Evolutionary conservation across 441 rosid genomes (phyloP).

Genomic region (Pelargonium cotyledonis): DNA sequence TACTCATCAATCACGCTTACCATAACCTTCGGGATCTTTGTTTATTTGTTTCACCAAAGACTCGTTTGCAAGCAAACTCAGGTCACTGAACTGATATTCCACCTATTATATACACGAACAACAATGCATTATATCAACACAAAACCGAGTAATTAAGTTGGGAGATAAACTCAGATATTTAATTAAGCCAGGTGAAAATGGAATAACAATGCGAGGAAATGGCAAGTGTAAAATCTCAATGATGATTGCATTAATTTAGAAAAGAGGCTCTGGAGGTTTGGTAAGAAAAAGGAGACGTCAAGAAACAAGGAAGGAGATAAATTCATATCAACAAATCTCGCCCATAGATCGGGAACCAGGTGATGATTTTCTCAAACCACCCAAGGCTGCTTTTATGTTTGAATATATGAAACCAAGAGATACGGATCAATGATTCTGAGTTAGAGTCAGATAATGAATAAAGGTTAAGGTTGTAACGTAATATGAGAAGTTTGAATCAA

Average conservation of each 20-base stretch:
- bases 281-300: no score
- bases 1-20: conserved; percentile 34
- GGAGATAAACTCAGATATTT: no score
- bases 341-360: neutral
- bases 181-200: no score
- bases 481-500: no score
- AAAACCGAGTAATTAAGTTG: neutral
- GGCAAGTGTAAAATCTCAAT: no score
- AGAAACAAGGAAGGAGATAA: no score
- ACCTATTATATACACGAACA: conserved; percentile 38
- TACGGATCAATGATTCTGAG: neutral
- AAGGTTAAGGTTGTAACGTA: no score
- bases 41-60: conserved; percentile 62
- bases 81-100: conserved; percentile 81
- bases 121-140: neutral
- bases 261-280: no score
- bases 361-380: neutral
- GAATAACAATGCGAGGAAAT: no score
- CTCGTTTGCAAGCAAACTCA: conserved; percentile 87
- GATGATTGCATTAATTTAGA: no score
- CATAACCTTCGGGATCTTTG: conserved; percentile 86
- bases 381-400: neutral
- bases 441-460: no score
- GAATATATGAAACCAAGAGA: neutral
- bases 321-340: neutral